A percentile compares a stretch with the other conserved stretches of the same genome.
Evolutionary conservation across 805 yeast genomes (phyloP).

Genomic region (Cyberlindnera samutprakarnensis): DNA sequence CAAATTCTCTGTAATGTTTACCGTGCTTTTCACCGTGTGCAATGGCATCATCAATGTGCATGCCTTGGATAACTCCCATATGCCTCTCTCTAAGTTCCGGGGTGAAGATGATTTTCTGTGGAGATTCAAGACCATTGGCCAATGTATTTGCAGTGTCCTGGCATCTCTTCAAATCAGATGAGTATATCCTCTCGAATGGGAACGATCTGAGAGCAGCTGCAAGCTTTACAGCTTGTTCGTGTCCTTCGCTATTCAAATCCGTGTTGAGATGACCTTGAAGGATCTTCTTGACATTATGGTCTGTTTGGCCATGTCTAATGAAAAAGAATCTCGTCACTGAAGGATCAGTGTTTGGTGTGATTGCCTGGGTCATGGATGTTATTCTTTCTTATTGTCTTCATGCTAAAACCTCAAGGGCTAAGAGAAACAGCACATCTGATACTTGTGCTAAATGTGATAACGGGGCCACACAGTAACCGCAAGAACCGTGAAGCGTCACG

Average conservation of each 20-base stretch:
- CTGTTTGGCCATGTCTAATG: conserved; percentile 82
- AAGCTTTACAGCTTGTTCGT: conserved; percentile 47
- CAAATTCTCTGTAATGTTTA: conserved; percentile 51
- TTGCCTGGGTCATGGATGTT: conserved; percentile 5
- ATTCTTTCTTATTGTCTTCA: too few relatives aligned
- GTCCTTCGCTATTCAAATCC: conserved; percentile 54
- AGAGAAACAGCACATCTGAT: too few relatives aligned
- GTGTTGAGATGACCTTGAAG: conserved; percentile 76
- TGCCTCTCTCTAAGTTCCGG: conserved; percentile 55
- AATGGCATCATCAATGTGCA: conserved; percentile 59
- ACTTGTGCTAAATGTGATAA: too few relatives aligned
- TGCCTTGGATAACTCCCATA: conserved; percentile 79
- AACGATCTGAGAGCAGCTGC: conserved; percentile 34
- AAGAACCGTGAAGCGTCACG: too few relatives aligned
- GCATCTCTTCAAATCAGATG: conserved; percentile 47
- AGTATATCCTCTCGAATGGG: conserved; percentile 27
- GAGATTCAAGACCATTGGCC: conserved; percentile 13
- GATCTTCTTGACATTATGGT: conserved; percentile 58
- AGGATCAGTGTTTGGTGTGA: conserved; percentile 9
- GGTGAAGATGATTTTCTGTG: conserved; percentile 27
- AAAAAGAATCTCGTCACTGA: conserved; percentile 43
- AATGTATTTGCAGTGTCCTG: conserved; percentile 47
- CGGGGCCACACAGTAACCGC: too few relatives aligned
- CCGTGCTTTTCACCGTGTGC: conserved; percentile 41
- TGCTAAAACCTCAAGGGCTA: too few relatives aligned